phyloP scores from a whole-genome alignment of 306 rosid species.

The Sechiopsis laciniata region DNA sequence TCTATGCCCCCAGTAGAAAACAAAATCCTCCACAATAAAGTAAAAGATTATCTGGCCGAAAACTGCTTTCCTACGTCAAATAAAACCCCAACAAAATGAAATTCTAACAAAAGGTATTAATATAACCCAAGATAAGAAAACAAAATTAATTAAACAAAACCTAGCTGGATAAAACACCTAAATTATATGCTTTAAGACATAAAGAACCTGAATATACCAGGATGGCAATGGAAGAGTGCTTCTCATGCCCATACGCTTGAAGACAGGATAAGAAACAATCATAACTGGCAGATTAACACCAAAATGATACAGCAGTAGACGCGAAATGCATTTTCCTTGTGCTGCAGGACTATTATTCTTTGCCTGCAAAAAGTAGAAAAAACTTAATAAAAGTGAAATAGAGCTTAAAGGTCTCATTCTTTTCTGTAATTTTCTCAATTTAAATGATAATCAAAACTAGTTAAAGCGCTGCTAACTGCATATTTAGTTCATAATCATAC shows the following conservation, averaged over 20 bases:
- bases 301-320: conserved; percentile 71
- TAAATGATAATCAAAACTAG: background rate
- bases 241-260: conserved; percentile 81
- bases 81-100: conserved; percentile 18
- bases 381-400: background rate
- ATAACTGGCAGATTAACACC: conserved; percentile 92
- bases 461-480: background rate
- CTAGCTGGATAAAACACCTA: too few relatives aligned
- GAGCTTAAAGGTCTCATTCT: background rate
- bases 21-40: conserved; percentile 88
- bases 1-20: conserved; percentile 98
- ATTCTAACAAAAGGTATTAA: conserved; percentile 12
- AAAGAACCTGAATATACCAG: conserved; percentile 92
- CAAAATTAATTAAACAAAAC: background rate
- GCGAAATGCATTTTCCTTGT: conserved; percentile 83
- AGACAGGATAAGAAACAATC: conserved; percentile 77
- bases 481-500: background rate
- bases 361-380: conserved; percentile 38
- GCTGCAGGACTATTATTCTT: conserved; percentile 83
- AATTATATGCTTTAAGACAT: conserved; percentile 34
- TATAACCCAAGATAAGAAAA: background rate
- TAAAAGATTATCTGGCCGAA: conserved; percentile 68
- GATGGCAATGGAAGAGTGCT: conserved; percentile 89
- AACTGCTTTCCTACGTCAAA: conserved; percentile 57
- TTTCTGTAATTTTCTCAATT: background rate